Evolutionary conservation across 495 filamentous ascomycete genomes (phyloP).

Genomic region (Daldinia loculata): DNA sequence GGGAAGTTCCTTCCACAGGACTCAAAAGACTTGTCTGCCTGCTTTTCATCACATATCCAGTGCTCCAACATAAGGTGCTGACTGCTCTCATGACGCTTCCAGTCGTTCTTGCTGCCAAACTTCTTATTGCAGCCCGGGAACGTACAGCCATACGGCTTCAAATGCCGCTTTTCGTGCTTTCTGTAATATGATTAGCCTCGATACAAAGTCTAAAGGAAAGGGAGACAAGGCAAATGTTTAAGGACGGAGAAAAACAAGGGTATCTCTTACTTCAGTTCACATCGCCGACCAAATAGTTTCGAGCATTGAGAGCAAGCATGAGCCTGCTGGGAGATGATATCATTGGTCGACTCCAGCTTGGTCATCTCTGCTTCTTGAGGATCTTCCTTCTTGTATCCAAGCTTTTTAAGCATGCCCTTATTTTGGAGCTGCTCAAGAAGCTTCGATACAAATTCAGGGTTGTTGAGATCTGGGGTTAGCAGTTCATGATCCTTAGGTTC

Average conservation of each 20-base stretch:
- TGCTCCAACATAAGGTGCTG: constrained; percentile 80
- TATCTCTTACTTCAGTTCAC: constrained; percentile 73
- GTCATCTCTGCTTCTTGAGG: constrained; percentile 9
- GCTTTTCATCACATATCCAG: constrained; percentile 74
- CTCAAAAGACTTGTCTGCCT: constrained; percentile 29
- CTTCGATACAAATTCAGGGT: constrained; percentile 13
- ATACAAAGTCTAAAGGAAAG: background rate
- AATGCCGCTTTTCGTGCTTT: constrained; percentile 89
- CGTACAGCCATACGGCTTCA: constrained; percentile 89
- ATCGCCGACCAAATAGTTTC: constrained; percentile 66
- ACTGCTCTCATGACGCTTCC: constrained; percentile 93
- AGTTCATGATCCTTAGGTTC: constrained; percentile 2
- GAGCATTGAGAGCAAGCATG: constrained; percentile 63
- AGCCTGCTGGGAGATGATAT: constrained; percentile 36
- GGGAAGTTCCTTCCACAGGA: constrained; percentile 69
- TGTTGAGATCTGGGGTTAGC: background rate
- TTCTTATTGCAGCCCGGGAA: constrained; percentile 73
- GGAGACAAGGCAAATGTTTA: constrained; percentile 19
- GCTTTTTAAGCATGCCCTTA: constrained; percentile 40
- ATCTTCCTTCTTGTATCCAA: constrained; percentile 47
- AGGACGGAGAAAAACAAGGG: background rate
- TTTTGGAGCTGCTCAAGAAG: constrained; percentile 34
- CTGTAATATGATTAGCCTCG: constrained; percentile 50
- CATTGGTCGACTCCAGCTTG: constrained; percentile 13
- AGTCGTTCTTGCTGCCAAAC: constrained; percentile 95